phyloP scores from a whole-genome alignment of 2,329 filamentous ascomycete genomes.

The Diaporthe citriasiana region DNA sequence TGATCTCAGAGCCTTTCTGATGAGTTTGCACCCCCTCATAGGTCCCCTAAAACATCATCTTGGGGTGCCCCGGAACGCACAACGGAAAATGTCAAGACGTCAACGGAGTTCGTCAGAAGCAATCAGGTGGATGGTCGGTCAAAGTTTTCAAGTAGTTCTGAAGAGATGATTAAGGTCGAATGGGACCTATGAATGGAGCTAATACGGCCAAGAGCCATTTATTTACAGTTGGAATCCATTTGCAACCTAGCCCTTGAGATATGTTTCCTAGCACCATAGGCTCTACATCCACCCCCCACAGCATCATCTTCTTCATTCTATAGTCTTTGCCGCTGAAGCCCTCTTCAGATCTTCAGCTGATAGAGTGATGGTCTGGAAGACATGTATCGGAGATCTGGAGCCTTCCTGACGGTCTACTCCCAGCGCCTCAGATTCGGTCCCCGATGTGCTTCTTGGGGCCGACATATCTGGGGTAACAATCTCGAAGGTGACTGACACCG shows the following conservation, averaged over 20 bases:
- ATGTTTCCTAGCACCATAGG: neutral
- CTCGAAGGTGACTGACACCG: neutral
- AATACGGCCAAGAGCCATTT: neutral
- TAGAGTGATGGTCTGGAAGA: conserved; percentile 4
- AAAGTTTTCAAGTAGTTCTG: rapidly evolving
- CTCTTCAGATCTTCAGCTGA: neutral
- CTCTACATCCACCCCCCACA: neutral
- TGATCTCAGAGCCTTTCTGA: too few species aligned
- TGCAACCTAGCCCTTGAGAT: neutral
- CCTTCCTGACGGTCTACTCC: neutral
- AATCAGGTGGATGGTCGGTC: neutral
- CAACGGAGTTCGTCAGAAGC: neutral
- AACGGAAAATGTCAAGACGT: neutral
- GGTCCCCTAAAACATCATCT: too few species aligned
- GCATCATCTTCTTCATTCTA: neutral
- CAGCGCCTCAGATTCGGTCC: neutral
- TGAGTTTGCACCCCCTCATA: too few species aligned
- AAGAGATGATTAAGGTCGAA: neutral
- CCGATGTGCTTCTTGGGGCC: neutral
- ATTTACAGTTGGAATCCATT: neutral
- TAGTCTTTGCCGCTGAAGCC: neutral
- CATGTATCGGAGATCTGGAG: neutral
- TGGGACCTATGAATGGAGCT: neutral
- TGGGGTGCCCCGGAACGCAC: neutral
- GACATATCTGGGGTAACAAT: neutral